phyloP scores from a whole-genome alignment of 352 stramenopile genomes.

The Phytophthora foliorum region DNA sequence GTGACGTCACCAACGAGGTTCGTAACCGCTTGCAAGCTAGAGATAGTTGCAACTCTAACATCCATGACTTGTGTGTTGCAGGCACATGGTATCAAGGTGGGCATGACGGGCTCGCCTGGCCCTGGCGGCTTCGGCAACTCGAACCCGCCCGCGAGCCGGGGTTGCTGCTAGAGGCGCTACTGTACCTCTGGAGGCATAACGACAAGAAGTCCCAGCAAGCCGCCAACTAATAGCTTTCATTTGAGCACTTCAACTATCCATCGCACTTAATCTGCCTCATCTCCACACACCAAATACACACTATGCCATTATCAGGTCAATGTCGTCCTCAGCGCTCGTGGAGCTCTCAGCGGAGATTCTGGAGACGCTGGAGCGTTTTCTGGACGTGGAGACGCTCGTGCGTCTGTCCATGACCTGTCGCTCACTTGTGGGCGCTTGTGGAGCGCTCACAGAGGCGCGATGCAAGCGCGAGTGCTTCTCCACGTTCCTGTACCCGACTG shows the following conservation, averaged over 20 bases:
- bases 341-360: slow-evolving; percentile 55
- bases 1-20: slow-evolving; percentile 96
- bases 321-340: slow-evolving; percentile 14
- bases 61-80: slow-evolving; percentile 28
- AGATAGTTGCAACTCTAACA: not conserved
- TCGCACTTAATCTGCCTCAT: not conserved
- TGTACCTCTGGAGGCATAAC: slow-evolving; percentile 1
- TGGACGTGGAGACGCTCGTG: slow-evolving; percentile 57
- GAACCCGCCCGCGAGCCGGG: slow-evolving; percentile 73
- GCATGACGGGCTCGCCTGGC: slow-evolving; percentile 85
- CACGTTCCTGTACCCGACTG: slow-evolving; percentile 64
- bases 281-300: slow-evolving; percentile 11
- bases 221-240: too few species aligned
- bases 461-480: slow-evolving; percentile 79
- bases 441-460: slow-evolving; percentile 35
- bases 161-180: slow-evolving; percentile 75
- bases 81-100: slow-evolving; percentile 91
- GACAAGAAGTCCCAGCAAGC: not conserved
- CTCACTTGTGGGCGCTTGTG: slow-evolving; percentile 14
- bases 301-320: slow-evolving; percentile 14
- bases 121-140: slow-evolving; percentile 84
- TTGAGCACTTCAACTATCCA: not conserved
- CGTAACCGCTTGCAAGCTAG: not conserved
- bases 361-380: slow-evolving; percentile 33
- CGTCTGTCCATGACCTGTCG: slow-evolving; percentile 43